Conservation (phyloP, 768 basidiomycete genomes). For the Agaricus blazei region DNA sequence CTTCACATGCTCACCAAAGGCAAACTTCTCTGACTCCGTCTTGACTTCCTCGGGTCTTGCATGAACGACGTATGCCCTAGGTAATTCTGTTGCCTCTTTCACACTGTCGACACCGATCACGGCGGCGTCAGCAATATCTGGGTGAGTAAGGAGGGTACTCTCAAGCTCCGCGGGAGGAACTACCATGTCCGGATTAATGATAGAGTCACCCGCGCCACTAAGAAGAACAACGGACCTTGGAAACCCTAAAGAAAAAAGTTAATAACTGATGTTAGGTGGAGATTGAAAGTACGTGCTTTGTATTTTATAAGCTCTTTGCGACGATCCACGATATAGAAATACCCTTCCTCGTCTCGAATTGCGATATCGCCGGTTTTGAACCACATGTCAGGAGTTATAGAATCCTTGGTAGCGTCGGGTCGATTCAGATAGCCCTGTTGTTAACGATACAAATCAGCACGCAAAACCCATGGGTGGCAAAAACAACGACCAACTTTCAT, state of each 20-base stretch:
- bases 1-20: conserved; percentile 46
- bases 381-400: conserved; percentile 67
- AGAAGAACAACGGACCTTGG: conserved; percentile 47
- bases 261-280: not conserved
- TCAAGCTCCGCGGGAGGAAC: conserved; percentile 89
- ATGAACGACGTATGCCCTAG: conserved; percentile 67
- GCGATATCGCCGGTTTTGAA: conserved; percentile 89
- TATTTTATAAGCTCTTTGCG: conserved; percentile 76
- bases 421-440: conserved; percentile 73
- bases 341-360: conserved; percentile 60
- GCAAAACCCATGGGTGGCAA: not conserved
- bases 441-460: not conserved
- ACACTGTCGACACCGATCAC: conserved; percentile 72
- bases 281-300: conserved; percentile 36
- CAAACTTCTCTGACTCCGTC: conserved; percentile 29
- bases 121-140: conserved; percentile 71
- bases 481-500: conserved; percentile 55
- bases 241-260: conserved; percentile 48
- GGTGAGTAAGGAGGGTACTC: conserved; percentile 66
- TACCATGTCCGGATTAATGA: conserved; percentile 19
- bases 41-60: conserved; percentile 31
- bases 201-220: not conserved
- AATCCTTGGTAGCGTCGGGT: conserved; percentile 55
- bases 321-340: conserved; percentile 70
- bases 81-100: conserved; percentile 76